These are phyloP conservation scores for Sporothrix curviconia DNA, from an alignment of 2,329 filamentous ascomycete species.

Conservation along the genomic window DNA sequence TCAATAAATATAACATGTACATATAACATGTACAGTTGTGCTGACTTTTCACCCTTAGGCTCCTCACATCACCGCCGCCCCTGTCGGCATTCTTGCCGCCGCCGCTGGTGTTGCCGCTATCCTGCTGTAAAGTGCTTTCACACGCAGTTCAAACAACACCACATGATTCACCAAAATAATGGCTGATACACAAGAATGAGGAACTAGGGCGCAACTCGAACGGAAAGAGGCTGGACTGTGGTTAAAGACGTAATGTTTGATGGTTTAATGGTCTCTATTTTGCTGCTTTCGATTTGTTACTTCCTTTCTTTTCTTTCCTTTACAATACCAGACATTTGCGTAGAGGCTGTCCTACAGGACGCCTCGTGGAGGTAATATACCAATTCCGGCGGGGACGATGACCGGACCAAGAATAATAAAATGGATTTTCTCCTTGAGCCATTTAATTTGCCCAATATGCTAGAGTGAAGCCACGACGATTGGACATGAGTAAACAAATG, in stretches of 20 bases:
- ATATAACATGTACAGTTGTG: not conserved
- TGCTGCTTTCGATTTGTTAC: not conserved
- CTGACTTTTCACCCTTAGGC: constrained; percentile 19
- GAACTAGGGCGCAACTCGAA: not conserved
- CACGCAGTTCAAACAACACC: not conserved
- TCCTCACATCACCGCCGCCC: constrained; percentile 39
- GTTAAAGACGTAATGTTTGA: constrained; percentile 1
- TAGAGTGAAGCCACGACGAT: too few relatives aligned
- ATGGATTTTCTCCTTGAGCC: too few relatives aligned
- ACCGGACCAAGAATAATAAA: not conserved
- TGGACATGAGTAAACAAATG: too few relatives aligned
- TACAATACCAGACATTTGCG: constrained; percentile 14
- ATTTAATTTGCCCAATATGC: too few relatives aligned
- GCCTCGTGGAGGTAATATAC: constrained; percentile 7
- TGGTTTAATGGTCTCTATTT: not conserved
- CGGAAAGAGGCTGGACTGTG: not conserved
- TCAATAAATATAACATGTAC: too few relatives aligned
- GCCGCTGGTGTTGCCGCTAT: constrained; percentile 44
- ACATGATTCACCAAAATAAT: not conserved
- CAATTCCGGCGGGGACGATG: not conserved
- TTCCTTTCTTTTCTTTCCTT: constrained; percentile 9
- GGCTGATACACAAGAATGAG: not conserved
- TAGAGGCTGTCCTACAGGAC: not conserved
- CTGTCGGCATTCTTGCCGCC: constrained; percentile 41
- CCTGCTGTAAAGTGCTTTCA: constrained; percentile 35